Base-by-base conservation (phyloP, 2,329 filamentous ascomycete genomes). In the Aspergillus candidus region DNA sequence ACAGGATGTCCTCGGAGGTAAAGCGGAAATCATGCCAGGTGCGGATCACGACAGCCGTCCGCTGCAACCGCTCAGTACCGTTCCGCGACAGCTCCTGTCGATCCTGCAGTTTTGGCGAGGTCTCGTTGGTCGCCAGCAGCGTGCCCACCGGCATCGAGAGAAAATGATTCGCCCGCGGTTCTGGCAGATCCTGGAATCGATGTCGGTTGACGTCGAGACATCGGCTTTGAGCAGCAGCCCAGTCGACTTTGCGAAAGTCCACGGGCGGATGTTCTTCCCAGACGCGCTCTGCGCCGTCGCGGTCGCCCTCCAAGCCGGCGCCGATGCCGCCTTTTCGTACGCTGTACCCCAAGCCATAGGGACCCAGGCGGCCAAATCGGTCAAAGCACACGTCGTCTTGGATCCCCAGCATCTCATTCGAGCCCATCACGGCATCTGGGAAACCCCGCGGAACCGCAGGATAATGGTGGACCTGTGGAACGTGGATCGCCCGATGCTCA, bases 301-400 rank as follows among this genome's bases (percentile, higher is more conserved):
- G 81, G 50, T 96, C 86, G 15, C 88, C 88, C 56, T 89, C 82
- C 65, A 94, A 79, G 10, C 88, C 90, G n/a, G 86, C 82, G 4
- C 91, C 89, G 18, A 85, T 81, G 2, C 91, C 91, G 11, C 91
- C 91, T 51, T 77, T 81, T 46, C 82, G 81, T 30, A 77, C 72
- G 29, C 85, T 87, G 64, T 97, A 97, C 7, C 91, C 91, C 49
- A 88, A 80, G 0, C 91, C 91, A 56, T 98, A 98, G 0, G 91
- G 86, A 0, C 88, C 90, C 27, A 93, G 79, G 51, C 89, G 79
- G 3, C 91, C 91, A 61, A 87, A 94, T 2, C 93, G 79, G 55
- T 98, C 93, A 60, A 95, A 96, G 69, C 93, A 98, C 37, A 96
- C 79, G 57, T 94, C 84, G 53, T 94, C 80, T 13, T 85, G 80